Percentiles rank a stretch among this genome's conserved stretches.
phyloP scores from a whole-genome alignment of 2,329 filamentous ascomycete genomes.

The Aurifilum marmelostoma region DNA sequence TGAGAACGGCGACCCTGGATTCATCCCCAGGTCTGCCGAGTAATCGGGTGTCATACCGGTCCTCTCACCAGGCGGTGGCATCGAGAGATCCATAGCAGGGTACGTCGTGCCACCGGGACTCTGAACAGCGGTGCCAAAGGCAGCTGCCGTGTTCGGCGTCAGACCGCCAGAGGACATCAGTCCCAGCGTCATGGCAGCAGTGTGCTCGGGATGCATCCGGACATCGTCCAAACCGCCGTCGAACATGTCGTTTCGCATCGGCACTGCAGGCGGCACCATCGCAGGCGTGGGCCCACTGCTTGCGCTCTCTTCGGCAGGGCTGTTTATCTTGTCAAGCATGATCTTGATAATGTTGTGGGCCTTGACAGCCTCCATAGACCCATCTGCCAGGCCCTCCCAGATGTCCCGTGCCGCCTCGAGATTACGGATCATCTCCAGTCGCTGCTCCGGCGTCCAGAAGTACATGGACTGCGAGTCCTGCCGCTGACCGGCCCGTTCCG shows the following conservation, averaged over 20 bases:
- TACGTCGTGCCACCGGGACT: constrained; percentile 48
- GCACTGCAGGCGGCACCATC: constrained; percentile 23
- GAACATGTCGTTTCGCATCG: constrained; percentile 36
- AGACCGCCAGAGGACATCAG: constrained; percentile 45
- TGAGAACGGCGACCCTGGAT: constrained; percentile 51
- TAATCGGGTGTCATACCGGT: constrained; percentile 44
- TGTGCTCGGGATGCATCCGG: constrained; percentile 43
- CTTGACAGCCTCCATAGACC: constrained; percentile 89
- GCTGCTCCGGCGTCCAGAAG: constrained; percentile 62
- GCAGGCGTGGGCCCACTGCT: constrained; percentile 21
- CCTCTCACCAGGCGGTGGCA: constrained; percentile 34
- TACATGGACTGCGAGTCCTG: constrained; percentile 49
- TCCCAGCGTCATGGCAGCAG: constrained; percentile 46
- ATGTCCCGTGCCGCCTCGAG: constrained; percentile 76
- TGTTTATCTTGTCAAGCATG: constrained; percentile 78
- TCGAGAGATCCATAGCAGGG: constrained; percentile 48
- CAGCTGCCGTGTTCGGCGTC: constrained; percentile 37
- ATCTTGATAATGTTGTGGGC: constrained; percentile 79
- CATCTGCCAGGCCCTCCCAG: constrained; percentile 77
- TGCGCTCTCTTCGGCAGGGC: constrained; percentile 39
- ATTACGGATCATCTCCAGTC: constrained; percentile 74
- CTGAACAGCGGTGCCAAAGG: constrained; percentile 38
- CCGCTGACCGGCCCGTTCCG: constrained; percentile 45
- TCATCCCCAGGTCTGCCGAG: constrained; percentile 39
- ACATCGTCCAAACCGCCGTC: constrained; percentile 32